Evolutionary conservation across 495 filamentous ascomycete species (phyloP), one percentile per base, ranked within the genome.

Genomic region (Aspergillus taichungensis): DNA sequence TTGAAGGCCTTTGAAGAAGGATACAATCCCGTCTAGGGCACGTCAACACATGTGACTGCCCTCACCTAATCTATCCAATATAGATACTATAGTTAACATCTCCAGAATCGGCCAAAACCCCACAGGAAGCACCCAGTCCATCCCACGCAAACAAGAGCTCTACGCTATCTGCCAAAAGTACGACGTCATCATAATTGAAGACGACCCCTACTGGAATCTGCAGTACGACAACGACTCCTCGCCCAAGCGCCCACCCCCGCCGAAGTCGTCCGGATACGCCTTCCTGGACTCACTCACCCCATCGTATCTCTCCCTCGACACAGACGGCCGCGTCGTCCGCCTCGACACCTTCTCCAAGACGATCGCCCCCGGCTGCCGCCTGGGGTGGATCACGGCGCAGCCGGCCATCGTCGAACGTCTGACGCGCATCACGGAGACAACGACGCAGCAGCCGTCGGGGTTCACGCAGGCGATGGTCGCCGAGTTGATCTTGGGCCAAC

Each of bases 141-240:
- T 90, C 4, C 63, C 80, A 47, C 80, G 91, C 30, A 75, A 86
- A 43, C 83, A 77, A 48, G 81, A 86, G 39, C 76, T 95, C 37
- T 95, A 95, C 61, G 74, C 72, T 6, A 59, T 95, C 31, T 95
- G 88, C 67, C 77, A 77, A 52, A 78, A 79, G 53, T 92, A 87
- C 62, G 88, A 97, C 61, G 79, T 97, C 46, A 78, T 95, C 54
- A 95, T 96, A 49, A 68, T 94, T 51, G 91, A 97, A 64, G 91
- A 97, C 57, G 89, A 94, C 45, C 91, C 91, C 3, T 97, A 97
- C 66, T 97, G 88, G 87, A 91, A 92, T 57, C 75, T 97, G 9
- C 91, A 95, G 56, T 95, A 77, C 9, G 43, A 47, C 29, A 37
- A 42, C 29, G 34, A 42, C 24, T 8, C 37, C 8, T 12, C 13